A percentile compares a stretch with the other conserved stretches of the same genome.
Conservation (phyloP, 306 rosid genomes). For the Astragalus membranaceus region DNA sequence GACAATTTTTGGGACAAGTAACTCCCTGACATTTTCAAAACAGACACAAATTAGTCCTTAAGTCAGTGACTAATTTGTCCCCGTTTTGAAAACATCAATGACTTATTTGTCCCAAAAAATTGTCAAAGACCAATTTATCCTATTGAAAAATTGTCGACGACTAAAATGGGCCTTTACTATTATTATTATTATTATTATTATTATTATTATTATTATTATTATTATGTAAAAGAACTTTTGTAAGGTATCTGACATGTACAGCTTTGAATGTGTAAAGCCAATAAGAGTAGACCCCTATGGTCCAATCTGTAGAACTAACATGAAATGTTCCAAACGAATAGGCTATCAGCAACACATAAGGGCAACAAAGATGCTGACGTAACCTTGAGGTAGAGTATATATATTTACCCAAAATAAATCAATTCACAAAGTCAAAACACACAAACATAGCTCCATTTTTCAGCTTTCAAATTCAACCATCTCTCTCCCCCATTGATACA, state of each 20-base stretch:
- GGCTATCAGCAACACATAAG: neutral
- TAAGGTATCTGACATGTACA: neutral
- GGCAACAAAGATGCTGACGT: conserved; percentile 17
- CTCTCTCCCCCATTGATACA: neutral
- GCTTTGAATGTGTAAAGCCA: neutral
- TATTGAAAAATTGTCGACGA: too few species aligned
- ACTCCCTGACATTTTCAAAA: too few species aligned
- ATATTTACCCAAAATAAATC: neutral
- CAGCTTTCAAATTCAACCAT: neutral
- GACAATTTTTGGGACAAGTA: too few species aligned
- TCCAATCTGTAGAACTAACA: neutral
- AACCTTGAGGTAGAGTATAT: neutral
- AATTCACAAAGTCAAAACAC: neutral
- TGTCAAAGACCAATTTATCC: too few species aligned
- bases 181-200: too few species aligned
- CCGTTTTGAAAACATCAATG: too few species aligned
- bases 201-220: too few species aligned
- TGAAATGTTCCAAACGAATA: neutral
- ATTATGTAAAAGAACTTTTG: neutral
- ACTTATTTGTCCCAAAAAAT: too few species aligned
- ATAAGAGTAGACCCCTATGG: neutral
- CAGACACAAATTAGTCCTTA: too few species aligned
- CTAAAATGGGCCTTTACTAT: too few species aligned
- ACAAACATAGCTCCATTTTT: neutral
- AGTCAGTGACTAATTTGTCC: too few species aligned